These are phyloP conservation scores for Saccharomycopsis guyanensis DNA, from an alignment of 805 yeast species.

Conservation along the genomic window DNA sequence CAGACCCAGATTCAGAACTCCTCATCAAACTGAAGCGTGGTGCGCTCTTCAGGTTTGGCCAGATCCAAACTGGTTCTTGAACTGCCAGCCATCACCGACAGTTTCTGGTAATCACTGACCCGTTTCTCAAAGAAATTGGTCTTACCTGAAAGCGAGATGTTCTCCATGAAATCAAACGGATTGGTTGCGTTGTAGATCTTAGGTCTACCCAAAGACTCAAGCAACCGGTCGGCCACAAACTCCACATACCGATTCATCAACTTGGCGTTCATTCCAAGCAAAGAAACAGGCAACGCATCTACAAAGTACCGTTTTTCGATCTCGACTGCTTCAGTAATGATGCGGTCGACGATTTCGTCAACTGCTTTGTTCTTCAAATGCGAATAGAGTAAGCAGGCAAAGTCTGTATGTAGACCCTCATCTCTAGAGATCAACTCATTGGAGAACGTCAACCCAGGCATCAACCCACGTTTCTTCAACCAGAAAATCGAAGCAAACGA, in stretches of 20 bases:
- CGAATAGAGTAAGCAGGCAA: slow-evolving; percentile 90
- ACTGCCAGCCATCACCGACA: slow-evolving; percentile 90
- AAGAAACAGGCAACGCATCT: slow-evolving; percentile 87
- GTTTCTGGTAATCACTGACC: slow-evolving; percentile 97
- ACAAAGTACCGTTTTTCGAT: slow-evolving; percentile 92
- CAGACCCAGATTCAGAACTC: too few relatives aligned
- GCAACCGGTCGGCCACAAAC: slow-evolving; percentile 92
- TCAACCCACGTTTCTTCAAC: slow-evolving; percentile 97
- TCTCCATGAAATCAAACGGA: slow-evolving; percentile 99
- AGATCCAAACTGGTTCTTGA: neutral
- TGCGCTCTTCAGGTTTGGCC: neutral
- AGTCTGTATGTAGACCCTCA: slow-evolving; percentile 98
- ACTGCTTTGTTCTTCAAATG: slow-evolving; percentile 87
- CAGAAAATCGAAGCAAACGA: slow-evolving; percentile 97
- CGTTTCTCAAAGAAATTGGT: slow-evolving; percentile 98
- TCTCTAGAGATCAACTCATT: slow-evolving; percentile 96
- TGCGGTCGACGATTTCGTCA: slow-evolving; percentile 65
- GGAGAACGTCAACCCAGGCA: slow-evolving; percentile 98
- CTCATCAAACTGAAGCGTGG: slow-evolving; percentile 13
- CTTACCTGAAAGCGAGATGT: slow-evolving; percentile 96
- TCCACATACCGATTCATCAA: slow-evolving; percentile 98
- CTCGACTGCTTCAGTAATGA: slow-evolving; percentile 88
- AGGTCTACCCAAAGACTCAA: slow-evolving; percentile 83
- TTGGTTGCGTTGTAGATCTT: slow-evolving; percentile 79
- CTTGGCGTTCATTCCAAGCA: slow-evolving; percentile 89